Percentiles rank a stretch among this genome's conserved stretches.
phyloP scores from a whole-genome alignment of 164 flowering plant species.

The Protea cynaroides region DNA sequence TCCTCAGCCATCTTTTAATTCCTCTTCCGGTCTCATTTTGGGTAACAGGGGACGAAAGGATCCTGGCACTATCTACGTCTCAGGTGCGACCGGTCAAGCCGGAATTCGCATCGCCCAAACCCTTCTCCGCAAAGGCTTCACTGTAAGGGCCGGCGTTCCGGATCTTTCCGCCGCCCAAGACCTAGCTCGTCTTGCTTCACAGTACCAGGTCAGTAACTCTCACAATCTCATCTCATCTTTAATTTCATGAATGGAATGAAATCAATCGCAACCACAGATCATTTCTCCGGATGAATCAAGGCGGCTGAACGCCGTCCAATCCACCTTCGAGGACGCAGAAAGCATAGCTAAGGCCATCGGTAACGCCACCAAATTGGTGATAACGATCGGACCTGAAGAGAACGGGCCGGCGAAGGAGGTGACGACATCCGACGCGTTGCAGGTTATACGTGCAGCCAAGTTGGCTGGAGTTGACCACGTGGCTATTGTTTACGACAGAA shows the following conservation, averaged over 20 bases:
- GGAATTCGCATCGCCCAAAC: slow-evolving; percentile 77
- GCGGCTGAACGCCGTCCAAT: slow-evolving; percentile 78
- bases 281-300: slow-evolving; percentile 67
- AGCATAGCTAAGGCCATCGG: slow-evolving; percentile 89
- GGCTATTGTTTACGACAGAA: slow-evolving; percentile 59
- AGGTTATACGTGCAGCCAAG: slow-evolving; percentile 67
- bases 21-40: slow-evolving; percentile 37
- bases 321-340: slow-evolving; percentile 51
- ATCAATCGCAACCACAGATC: slow-evolving; percentile 34
- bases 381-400: slow-evolving; percentile 74
- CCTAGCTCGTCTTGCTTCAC: slow-evolving; percentile 68
- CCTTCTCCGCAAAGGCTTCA: slow-evolving; percentile 69
- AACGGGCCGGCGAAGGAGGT: slow-evolving; percentile 58
- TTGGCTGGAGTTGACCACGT: slow-evolving; percentile 82
- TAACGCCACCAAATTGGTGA: slow-evolving; percentile 90
- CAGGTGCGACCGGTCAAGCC: slow-evolving; percentile 84
- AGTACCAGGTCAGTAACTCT: slow-evolving; percentile 57
- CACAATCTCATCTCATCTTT: too few species aligned
- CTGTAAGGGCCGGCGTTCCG: slow-evolving; percentile 86
- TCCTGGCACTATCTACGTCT: slow-evolving; percentile 75
- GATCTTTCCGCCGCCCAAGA: slow-evolving; percentile 88
- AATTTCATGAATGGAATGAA: not conserved
- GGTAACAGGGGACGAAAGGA: slow-evolving; percentile 58
- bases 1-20: slow-evolving; percentile 31
- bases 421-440: slow-evolving; percentile 58